Evolutionary conservation across 2,329 filamentous ascomycete species (phyloP), one percentile per base, ranked within the genome.

Genomic region (Colletotrichum viniferum): DNA sequence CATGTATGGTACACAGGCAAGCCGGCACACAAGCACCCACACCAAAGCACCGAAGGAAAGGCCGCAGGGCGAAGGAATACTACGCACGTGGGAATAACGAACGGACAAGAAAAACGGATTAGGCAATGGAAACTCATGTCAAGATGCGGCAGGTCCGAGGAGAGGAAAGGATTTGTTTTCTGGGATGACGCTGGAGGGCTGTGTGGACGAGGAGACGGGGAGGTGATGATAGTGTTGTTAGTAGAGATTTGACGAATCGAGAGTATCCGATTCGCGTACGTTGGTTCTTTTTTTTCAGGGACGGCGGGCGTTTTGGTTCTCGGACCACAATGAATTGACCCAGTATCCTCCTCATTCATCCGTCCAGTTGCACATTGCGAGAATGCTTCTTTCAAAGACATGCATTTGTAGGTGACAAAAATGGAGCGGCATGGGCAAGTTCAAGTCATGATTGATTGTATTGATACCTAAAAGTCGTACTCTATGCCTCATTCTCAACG

Each of bases 71-170:
- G 24, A 58, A n/a, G 43, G 43, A 52, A 52, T 52, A 58, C 55
- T 16, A 58, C 32, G 52, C 34, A 43, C 65, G n/a, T 60, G 52
- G 65, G 65, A 58, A 61, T 61, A 52, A 48, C 30, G 48, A 65
- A 21, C n/a, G n/a, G 9, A n/a, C 10, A 43, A n/a, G 10, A 24
- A 56, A n/a, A n/a, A 30, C 9, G 21, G 16, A 28, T 26, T 32
- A 36, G 14, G 30, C 14, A 52, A 34, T 36, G 32, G 36, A 62
- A 61, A 48, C 60, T 48, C 28, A 64, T 36, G 36, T 61, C 55
- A 66, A 58, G 55, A 38, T 66, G 68, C 36, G 68, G 72, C 72
- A 74, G 68, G 68, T 66, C 61, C 68, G 61, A 72, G 67, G 21
- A 52, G 32, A 43, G 28, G 26, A 58, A 36, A 43, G 34, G 28